Base-by-base conservation (phyloP, 2,329 filamentous ascomycete genomes). In the Aspergillus aculeatinus region DNA sequence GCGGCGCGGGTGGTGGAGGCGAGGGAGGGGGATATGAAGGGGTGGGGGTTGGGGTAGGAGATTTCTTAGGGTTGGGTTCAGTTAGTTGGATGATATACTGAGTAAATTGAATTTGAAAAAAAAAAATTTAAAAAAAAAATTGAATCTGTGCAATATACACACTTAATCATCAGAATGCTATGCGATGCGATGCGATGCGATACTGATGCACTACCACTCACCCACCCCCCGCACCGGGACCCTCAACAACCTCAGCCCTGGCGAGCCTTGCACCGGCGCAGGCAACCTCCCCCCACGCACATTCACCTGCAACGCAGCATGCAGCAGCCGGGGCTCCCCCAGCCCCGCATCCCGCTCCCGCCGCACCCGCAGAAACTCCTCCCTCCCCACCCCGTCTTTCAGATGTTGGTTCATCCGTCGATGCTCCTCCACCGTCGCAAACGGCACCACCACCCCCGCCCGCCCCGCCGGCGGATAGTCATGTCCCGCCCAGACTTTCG, bases 401-500 rank as follows among this genome's bases (percentile, higher is more conserved):
- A 76, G 56, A 63, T 78, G 74, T 63, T 27, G 67, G 56, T 57
- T 64, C 14, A 39, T 3, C n/a, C 55, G 35, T 25, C 47, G 47
- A 31, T 67, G 63, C 33, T 61, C 59, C 25, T 50, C 51, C 0
- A 74, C 63, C 0, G 72, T 9, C 42, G 52, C 33, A 19, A n/a
- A 60, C 6, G 58, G 48, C 16, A 50, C 48, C 12, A 49, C 52
- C 5, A 4, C 25, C 9, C 19, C 25, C 23, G n/a, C 4, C 29
- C 4, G 60, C 16, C 60, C 39, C 5, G 66, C 75, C 69, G 56
- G 78, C 56, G 69, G 80, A 72, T 69, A 85, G 61, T 85, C 83
- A 59, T 85, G 82, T 0, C 82, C 82, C 0, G 78, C 79, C 74
- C 81, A 85, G n/a, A 85, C 70, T 44, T 75, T 78, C 21, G 75